Conservation (phyloP, 441 rosid species). For the Aquilaria agallochum region DNA sequence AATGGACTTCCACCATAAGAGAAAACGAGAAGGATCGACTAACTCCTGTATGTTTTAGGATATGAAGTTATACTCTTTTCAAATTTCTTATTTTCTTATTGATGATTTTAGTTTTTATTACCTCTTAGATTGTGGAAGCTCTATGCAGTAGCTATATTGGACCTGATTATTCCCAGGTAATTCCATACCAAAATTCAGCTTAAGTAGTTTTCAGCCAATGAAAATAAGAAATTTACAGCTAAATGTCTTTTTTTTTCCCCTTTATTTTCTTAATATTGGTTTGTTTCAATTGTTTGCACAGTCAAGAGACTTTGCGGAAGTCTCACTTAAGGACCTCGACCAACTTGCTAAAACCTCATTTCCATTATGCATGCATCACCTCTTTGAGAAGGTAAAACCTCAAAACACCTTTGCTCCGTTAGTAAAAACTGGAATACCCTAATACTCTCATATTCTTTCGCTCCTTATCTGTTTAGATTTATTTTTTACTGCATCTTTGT, state of each 20-base stretch:
- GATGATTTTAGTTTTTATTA: constrained; percentile 2
- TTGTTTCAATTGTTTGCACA: constrained; percentile 25
- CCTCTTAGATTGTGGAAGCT: constrained; percentile 76
- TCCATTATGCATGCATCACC: constrained; percentile 85
- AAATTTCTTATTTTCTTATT: constrained; percentile 5
- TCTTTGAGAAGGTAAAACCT: constrained; percentile 62
- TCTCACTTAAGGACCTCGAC: constrained; percentile 82
- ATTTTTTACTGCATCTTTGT: constrained; percentile 1
- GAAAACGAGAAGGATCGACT: constrained; percentile 85
- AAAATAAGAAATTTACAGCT: no score
- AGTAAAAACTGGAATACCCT: no score
- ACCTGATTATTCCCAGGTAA: constrained; percentile 91
- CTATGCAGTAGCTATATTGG: constrained; percentile 77
- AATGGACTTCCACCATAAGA: constrained; percentile 74
- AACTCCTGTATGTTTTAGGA: constrained; percentile 56
- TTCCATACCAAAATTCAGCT: constrained; percentile 9
- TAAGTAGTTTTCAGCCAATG: background rate
- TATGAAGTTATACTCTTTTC: background rate
- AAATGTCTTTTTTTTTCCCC: background rate
- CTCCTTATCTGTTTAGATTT: background rate
- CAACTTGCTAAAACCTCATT: constrained; percentile 72
- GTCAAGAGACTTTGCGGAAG: constrained; percentile 70
- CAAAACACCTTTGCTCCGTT: no score
- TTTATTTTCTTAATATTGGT: no score
- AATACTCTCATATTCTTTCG: background rate